Base-by-base conservation (phyloP, 192 early-diverging fungal genomes). In the Entomortierella beljakovae region DNA sequence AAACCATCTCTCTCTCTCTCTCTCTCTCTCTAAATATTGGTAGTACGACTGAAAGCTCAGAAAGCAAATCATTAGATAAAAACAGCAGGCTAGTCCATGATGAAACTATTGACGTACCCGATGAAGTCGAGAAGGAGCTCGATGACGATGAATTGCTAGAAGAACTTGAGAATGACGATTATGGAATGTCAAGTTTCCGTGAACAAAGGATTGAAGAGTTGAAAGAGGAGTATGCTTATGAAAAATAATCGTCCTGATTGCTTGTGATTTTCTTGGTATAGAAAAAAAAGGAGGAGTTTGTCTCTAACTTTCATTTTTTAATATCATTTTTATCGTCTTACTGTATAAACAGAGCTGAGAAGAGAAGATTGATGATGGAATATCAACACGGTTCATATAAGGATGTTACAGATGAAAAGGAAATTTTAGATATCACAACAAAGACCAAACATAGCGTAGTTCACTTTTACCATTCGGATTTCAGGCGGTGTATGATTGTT, bases 391-490 rank as follows among this genome's bases (percentile, higher is more conserved):
- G 97, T 11, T 83, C 89, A 3, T 97, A 94, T 73, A 81, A 87
- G 15, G 90, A 93, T 38, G 84, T 97, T 22, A 51, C 66, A 5
- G 87, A 85, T 8, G 97, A 99, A 71, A 97, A 96, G 79, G 93
- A 93, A 16, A 83, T 96, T 48, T 87, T 99, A 68, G 84, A 90
- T 40, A 87, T 93, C 34, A 91, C 93, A n/a, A 93, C 94, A 34
- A 76, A 80, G 37, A 86, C 89, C 18, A 89, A 88, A 31, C 85
- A 84, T n/a, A 84, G 90, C 20, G 92, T 97, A 0, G 86, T 91
- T 9, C 96, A 98, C 68, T 99, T 99, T 70, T 92, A 83, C 31
- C 97, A 99, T 68, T 90, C 92, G 51, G 94, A 98, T 65, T 99
- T 99, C 83, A 87, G 94, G 52, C 87, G 96, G 34, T 99, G 97